Evolutionary conservation across 257 asterid species (phyloP).

Genomic region (Fraxinus americana): DNA sequence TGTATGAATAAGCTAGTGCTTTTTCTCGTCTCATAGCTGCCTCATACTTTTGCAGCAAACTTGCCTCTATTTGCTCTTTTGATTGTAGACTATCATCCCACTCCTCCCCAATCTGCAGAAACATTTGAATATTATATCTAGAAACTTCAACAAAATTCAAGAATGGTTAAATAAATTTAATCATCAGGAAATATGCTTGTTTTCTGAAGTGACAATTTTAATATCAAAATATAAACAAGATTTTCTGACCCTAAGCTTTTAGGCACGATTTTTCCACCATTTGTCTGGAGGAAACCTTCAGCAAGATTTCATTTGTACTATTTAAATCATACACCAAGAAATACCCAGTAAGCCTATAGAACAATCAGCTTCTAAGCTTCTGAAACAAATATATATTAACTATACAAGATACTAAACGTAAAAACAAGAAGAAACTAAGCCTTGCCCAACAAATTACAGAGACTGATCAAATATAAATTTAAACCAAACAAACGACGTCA

Average conservation of each 20-base stretch:
- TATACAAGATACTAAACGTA: neutral
- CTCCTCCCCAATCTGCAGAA: constrained; percentile 81
- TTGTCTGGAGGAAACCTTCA: constrained; percentile 1
- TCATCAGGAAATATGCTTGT: neutral
- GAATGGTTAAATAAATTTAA: neutral
- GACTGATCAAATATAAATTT: neutral
- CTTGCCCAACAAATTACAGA: neutral
- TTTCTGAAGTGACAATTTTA: neutral
- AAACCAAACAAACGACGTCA: neutral
- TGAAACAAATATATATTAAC: neutral
- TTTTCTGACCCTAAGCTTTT: constrained; percentile 9
- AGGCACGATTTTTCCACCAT: neutral
- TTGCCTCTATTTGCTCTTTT: constrained; percentile 77
- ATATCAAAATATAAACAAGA: neutral
- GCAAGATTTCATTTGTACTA: neutral
- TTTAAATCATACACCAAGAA: constrained; percentile 2
- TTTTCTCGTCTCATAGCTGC: constrained; percentile 93
- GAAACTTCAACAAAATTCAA: constrained; percentile 13
- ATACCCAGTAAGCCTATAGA: neutral
- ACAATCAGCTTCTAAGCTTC: constrained; percentile 1
- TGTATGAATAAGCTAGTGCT: constrained; percentile 89
- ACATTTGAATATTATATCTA: constrained; percentile 13
- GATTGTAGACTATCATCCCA: constrained; percentile 90
- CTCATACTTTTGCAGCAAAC: constrained; percentile 74
- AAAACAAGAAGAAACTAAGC: neutral